These are phyloP conservation scores for Exutisphaerella laricina DNA, from an alignment of 2,329 filamentous ascomycete species.

Conservation along the genomic window DNA sequence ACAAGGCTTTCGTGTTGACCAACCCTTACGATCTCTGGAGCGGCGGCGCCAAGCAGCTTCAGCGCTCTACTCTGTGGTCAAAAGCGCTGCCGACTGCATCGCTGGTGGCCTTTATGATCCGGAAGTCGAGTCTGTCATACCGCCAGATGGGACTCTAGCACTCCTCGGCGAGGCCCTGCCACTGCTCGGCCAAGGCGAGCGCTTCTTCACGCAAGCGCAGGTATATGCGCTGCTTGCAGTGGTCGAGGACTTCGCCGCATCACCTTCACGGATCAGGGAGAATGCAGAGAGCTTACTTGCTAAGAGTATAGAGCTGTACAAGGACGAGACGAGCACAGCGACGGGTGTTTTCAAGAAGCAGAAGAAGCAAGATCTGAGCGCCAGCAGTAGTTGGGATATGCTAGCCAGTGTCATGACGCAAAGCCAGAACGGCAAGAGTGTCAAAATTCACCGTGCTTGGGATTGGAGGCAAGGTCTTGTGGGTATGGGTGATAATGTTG, in stretches of 20 bases:
- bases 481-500: slow-evolving; percentile 14
- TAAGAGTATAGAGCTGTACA: slow-evolving; percentile 23
- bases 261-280: slow-evolving; percentile 24
- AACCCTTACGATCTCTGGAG: slow-evolving; percentile 49
- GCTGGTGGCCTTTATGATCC: slow-evolving; percentile 84
- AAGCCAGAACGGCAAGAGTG: slow-evolving; percentile 11
- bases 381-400: slow-evolving; percentile 29
- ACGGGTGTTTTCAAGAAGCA: slow-evolving; percentile 14
- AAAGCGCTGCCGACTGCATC: slow-evolving; percentile 83
- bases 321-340: slow-evolving; percentile 15
- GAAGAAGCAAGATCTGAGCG: slow-evolving; percentile 20
- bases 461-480: slow-evolving; percentile 23
- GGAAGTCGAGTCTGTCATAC: slow-evolving; percentile 72
- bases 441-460: slow-evolving; percentile 17
- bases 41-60: slow-evolving; percentile 65
- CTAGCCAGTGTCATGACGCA: slow-evolving; percentile 20
- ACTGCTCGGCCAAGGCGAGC: slow-evolving; percentile 57
- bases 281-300: slow-evolving; percentile 26
- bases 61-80: slow-evolving; percentile 75
- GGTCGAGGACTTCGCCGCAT: slow-evolving; percentile 29
- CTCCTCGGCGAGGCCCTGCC: slow-evolving; percentile 78
- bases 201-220: slow-evolving; percentile 26
- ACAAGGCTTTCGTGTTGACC: slow-evolving; percentile 32
- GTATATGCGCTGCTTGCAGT: slow-evolving; percentile 26
- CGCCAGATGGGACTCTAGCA: slow-evolving; percentile 78